Evolutionary conservation across 2,329 filamentous ascomycete genomes (phyloP).

Genomic region (Fonsecaea pedrosoi): DNA sequence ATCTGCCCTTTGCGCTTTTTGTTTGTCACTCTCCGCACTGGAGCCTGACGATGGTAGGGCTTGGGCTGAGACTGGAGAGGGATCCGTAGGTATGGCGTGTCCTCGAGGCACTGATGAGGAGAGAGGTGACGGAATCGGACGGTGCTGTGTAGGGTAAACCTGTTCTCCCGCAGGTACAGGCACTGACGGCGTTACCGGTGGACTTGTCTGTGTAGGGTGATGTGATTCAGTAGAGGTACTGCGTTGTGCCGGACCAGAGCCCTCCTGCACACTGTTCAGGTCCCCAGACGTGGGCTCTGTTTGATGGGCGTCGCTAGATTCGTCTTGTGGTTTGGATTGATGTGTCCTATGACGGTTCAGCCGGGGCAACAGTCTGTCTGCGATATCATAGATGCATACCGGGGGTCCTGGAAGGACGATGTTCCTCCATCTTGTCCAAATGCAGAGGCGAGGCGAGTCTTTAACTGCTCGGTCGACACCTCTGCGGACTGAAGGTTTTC

Average conservation of each 20-base stretch:
- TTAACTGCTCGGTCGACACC: constrained; percentile 69
- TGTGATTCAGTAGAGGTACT: not conserved
- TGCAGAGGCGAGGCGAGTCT: constrained; percentile 60
- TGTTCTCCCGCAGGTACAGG: constrained; percentile 6
- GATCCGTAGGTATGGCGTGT: not conserved
- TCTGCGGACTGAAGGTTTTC: constrained; percentile 71
- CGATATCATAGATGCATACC: constrained; percentile 15
- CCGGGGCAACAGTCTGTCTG: not conserved
- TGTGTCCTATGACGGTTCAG: not conserved
- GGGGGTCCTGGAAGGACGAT: not conserved
- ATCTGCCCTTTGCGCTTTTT: constrained; percentile 37
- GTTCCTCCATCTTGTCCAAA: constrained; percentile 41
- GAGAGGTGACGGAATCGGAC: not conserved
- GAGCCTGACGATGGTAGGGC: not conserved
- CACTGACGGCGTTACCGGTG: not conserved
- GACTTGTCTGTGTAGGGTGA: not conserved
- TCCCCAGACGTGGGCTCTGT: constrained; percentile 34
- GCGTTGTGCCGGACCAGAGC: not conserved
- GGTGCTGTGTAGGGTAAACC: constrained; percentile 7
- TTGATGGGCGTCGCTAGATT: constrained; percentile 25
- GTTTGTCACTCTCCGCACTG: constrained; percentile 18
- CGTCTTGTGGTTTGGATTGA: not conserved
- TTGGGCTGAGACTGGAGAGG: constrained; percentile 13
- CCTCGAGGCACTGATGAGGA: constrained; percentile 3
- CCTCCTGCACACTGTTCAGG: constrained; percentile 35